These are phyloP conservation scores for Bryum argenteum DNA, from an alignment of 225 moss, liverwort and hornwort species.

Conservation along the genomic window DNA sequence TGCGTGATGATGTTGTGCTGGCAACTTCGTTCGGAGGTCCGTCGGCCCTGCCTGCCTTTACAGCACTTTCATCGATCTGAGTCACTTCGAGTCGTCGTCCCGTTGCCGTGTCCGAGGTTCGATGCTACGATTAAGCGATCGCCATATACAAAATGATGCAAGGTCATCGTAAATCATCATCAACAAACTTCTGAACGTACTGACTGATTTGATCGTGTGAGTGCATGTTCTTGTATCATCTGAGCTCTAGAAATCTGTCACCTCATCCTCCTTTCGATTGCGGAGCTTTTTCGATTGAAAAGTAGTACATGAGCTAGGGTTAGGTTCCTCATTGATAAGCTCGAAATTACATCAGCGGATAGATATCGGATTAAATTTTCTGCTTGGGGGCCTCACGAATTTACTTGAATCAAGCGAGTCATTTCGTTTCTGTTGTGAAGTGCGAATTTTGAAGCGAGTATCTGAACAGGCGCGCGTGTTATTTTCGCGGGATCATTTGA, in stretches of 20 bases:
- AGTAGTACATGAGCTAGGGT: background rate
- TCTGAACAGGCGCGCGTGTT: background rate
- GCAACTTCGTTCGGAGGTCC: constrained; percentile 24
- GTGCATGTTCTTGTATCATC: background rate
- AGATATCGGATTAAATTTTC: background rate
- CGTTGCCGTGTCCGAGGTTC: constrained; percentile 41
- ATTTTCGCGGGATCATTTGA: background rate
- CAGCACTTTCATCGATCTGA: background rate
- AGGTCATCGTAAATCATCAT: background rate
- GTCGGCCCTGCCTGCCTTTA: background rate
- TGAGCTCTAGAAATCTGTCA: background rate
- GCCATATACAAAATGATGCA: constrained; percentile 21
- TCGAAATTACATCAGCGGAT: background rate
- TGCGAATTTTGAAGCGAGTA: background rate
- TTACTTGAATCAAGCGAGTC: background rate
- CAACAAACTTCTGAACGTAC: background rate
- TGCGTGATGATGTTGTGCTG: constrained; percentile 27
- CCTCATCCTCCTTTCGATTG: constrained; percentile 3
- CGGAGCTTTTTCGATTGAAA: too few species aligned
- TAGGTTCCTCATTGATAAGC: background rate
- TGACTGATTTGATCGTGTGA: background rate
- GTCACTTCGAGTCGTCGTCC: constrained; percentile 25
- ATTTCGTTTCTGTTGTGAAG: too few species aligned
- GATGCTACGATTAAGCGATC: constrained; percentile 22
- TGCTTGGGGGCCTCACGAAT: background rate